Conservation (phyloP, 257 asterid genomes). For the Craterostigma plantagineum region DNA sequence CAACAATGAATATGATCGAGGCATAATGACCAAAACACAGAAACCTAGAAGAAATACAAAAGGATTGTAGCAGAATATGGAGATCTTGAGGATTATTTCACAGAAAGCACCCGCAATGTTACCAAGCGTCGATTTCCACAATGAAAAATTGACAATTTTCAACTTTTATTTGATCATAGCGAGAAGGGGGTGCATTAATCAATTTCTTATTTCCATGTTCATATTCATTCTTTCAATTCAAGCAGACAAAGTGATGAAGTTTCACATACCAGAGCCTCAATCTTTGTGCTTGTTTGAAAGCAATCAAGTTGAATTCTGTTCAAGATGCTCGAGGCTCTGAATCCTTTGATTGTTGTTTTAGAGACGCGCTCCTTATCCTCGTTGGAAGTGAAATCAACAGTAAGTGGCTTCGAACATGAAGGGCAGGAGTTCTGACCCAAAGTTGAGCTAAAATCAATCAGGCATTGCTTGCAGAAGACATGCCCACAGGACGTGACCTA, state of each 20-base stretch:
- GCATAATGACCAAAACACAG: too few relatives aligned
- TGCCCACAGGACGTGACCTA: slow-evolving; percentile 78
- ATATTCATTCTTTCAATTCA: background rate
- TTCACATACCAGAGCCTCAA: slow-evolving; percentile 75
- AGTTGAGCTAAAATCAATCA: slow-evolving; percentile 51
- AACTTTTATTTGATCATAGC: too few relatives aligned
- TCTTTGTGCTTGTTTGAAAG: slow-evolving; percentile 84
- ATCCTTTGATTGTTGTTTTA: slow-evolving; percentile 49
- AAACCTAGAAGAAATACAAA: too few relatives aligned
- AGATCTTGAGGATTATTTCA: background rate
- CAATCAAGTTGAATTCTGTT: slow-evolving; percentile 51
- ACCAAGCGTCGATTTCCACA: too few relatives aligned
- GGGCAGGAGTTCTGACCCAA: slow-evolving; percentile 71
- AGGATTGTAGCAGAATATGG: background rate
- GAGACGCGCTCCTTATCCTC: slow-evolving; percentile 29
- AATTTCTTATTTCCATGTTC: slow-evolving; percentile 1
- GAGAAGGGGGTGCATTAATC: background rate
- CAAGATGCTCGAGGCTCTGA: slow-evolving; percentile 67
- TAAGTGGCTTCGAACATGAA: slow-evolving; percentile 63
- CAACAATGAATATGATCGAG: too few relatives aligned
- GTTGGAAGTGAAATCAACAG: slow-evolving; percentile 52
- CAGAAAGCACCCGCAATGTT: background rate
- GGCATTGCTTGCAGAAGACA: slow-evolving; percentile 72
- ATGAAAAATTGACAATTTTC: background rate
- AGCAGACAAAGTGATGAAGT: background rate